Conservation (phyloP, 2,329 filamentous ascomycete genomes). For the Massarina eburnea region DNA sequence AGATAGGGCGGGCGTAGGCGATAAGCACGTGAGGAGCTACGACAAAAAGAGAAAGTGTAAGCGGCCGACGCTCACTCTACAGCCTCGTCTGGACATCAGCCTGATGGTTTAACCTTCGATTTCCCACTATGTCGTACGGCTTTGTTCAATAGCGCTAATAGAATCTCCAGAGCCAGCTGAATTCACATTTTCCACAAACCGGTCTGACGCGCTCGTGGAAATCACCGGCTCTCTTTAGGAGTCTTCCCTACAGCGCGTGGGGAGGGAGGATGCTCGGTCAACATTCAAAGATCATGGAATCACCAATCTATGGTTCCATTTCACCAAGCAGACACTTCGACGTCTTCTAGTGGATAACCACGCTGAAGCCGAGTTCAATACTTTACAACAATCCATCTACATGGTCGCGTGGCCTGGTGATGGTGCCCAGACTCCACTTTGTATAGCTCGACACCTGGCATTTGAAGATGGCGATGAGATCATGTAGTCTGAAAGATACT, state of each 20-base stretch:
- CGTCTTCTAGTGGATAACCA: slow-evolving; percentile 2
- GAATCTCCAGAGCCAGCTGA: no score
- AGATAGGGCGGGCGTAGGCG: slow-evolving; percentile 10
- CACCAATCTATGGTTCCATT: slow-evolving; percentile 13
- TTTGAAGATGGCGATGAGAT: slow-evolving; percentile 14
- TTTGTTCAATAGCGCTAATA: no score
- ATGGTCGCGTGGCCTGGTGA: no score
- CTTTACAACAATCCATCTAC: neutral
- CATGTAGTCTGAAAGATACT: slow-evolving; percentile 2
- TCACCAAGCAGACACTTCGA: slow-evolving; percentile 12
- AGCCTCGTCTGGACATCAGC: neutral
- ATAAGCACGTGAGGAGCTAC: slow-evolving; percentile 3
- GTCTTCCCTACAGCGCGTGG: neutral
- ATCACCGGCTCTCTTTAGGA: no score
- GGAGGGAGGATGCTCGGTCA: neutral
- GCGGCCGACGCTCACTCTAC: neutral
- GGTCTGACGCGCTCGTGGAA: no score
- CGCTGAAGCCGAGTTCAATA: slow-evolving; percentile 3
- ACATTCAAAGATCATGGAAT: slow-evolving; percentile 5
- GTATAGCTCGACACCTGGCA: neutral
- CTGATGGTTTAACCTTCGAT: neutral
- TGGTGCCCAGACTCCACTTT: neutral
- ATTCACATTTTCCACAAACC: no score
- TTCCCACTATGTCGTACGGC: neutral
- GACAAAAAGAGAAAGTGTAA: slow-evolving; percentile 3